Evolutionary conservation across 2,329 filamentous ascomycete genomes (phyloP).

Genomic region (Onygenales sp.): DNA sequence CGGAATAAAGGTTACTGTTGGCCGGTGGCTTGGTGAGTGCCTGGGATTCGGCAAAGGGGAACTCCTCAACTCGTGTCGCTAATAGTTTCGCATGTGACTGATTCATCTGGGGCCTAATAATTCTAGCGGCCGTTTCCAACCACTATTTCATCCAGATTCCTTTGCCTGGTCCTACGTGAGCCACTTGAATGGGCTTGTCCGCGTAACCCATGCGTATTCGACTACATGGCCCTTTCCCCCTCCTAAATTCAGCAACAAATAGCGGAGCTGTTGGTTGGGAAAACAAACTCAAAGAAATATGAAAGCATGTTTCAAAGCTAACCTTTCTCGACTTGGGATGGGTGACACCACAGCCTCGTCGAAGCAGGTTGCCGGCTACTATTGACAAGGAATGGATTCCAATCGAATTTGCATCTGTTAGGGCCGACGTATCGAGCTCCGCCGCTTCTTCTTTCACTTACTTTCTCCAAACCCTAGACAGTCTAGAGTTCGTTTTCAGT

Average conservation of each 20-base stretch:
- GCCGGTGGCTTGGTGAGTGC: not conserved
- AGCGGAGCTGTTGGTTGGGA: not conserved
- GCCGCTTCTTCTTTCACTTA: not conserved
- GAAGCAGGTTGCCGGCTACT: not conserved
- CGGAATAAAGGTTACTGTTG: not conserved
- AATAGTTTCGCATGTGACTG: constrained; percentile 1
- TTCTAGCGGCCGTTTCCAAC: not conserved
- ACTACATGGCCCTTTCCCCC: not conserved
- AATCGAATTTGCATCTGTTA: not conserved
- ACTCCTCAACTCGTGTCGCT: not conserved
- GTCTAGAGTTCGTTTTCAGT: not conserved
- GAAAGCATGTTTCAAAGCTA: not conserved
- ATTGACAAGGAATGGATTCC: not conserved
- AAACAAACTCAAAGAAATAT: not conserved
- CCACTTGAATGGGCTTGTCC: not conserved
- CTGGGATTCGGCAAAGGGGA: not conserved
- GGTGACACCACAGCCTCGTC: not conserved
- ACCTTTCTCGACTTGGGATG: not conserved
- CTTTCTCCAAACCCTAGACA: not conserved
- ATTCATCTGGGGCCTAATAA: not conserved
- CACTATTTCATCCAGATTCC: not conserved
- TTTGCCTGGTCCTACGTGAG: not conserved
- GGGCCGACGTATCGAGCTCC: not conserved
- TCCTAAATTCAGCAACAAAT: not conserved
- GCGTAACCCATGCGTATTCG: not conserved